phyloP scores from a whole-genome alignment of 805 yeast species.

The Kodamaea leandrae region DNA sequence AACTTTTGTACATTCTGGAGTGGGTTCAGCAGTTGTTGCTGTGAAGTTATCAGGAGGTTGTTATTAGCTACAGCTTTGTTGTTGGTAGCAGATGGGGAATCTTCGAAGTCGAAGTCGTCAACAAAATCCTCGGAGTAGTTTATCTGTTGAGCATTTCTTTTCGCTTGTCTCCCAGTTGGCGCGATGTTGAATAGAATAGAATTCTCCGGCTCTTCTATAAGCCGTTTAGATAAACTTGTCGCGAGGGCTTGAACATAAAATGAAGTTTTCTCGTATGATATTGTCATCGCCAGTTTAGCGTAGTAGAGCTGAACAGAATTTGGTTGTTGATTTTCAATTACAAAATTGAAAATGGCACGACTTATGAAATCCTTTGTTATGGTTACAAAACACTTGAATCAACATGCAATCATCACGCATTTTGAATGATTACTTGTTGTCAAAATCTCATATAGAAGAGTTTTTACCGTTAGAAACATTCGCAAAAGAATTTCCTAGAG shows the following conservation, averaged over 20 bases:
- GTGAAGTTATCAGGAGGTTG: conserved; percentile 11
- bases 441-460: conserved; percentile 17
- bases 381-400: not conserved
- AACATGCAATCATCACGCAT: conserved; percentile 24
- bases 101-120: conserved; percentile 30
- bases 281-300: conserved; percentile 8
- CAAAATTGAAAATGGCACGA: conserved; percentile 1
- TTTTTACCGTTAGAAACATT: conserved; percentile 21
- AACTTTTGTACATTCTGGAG: conserved; percentile 26
- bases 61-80: conserved; percentile 9
- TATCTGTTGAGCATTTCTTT: conserved; percentile 65
- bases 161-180: conserved; percentile 73
- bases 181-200: conserved; percentile 66
- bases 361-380: not conserved
- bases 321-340: conserved; percentile 7
- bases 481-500: conserved; percentile 15
- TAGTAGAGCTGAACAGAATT: not conserved
- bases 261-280: conserved; percentile 20
- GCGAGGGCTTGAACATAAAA: conserved; percentile 74
- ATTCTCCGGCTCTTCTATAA: conserved; percentile 64
- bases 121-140: conserved; percentile 58
- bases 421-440: conserved; percentile 19
- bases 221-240: conserved; percentile 69
- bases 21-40: conserved; percentile 13
- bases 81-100: conserved; percentile 17